Conservation (phyloP, 371 early-diverging fungal genomes). For the Actinomortierella ambigua region DNA sequence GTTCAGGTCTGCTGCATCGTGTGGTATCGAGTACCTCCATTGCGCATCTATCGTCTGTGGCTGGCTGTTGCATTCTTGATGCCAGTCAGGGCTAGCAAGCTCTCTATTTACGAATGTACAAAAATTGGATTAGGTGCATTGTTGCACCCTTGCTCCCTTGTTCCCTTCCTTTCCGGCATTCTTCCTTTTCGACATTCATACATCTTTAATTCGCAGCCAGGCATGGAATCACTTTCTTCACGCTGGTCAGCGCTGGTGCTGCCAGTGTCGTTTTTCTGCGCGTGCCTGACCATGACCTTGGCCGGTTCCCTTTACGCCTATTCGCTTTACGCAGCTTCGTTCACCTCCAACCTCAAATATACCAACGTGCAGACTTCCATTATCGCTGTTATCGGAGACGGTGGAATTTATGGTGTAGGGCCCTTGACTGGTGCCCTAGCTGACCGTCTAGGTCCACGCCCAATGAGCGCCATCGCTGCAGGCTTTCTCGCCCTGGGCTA, state of each 20-base stretch:
- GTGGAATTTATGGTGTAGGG: constrained; percentile 36
- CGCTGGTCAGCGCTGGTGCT: constrained; percentile 16
- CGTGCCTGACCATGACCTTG: constrained; percentile 35
- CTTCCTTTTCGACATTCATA: no score
- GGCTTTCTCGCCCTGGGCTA: constrained; percentile 18
- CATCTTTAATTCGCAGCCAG: no score
- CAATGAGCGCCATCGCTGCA: constrained; percentile 23
- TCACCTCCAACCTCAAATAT: constrained; percentile 25
- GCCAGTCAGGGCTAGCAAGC: no score
- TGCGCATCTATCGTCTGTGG: no score
- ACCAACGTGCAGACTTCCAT: constrained; percentile 29
- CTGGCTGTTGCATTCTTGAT: no score
- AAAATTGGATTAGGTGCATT: no score
- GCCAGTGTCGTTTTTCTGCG: constrained; percentile 19
- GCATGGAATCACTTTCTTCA: no score
- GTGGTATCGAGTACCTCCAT: no score
- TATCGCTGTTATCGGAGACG: constrained; percentile 36
- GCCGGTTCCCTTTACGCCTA: constrained; percentile 37
- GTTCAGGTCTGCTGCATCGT: no score
- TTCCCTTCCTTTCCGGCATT: no score
- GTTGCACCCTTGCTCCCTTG: no score
- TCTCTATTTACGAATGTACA: no score
- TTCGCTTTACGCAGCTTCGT: constrained; percentile 35
- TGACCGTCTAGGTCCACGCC: constrained; percentile 29
- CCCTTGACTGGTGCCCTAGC: constrained; percentile 33